These are phyloP conservation scores for Zymoseptoria tritici DNA, from an alignment of 2,329 filamentous ascomycete species.

Conservation along the genomic window DNA sequence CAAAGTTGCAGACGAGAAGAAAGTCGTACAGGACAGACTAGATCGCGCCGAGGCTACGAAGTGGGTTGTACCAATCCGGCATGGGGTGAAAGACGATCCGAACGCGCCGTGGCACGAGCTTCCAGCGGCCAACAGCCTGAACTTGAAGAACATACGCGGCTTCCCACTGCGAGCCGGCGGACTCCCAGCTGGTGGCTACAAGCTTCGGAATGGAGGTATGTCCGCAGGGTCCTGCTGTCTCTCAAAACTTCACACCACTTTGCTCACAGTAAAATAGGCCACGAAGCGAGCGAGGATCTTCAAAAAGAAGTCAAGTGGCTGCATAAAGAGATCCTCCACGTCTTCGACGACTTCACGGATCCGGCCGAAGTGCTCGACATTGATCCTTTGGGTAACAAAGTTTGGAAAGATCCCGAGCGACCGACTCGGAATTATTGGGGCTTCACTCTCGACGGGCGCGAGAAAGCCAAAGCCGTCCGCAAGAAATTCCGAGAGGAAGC, in stretches of 20 bases:
- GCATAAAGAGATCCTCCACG: conserved; percentile 19
- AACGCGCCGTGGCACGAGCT: conserved; percentile 26
- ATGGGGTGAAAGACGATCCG: conserved; percentile 22
- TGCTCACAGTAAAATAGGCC: conserved; percentile 7
- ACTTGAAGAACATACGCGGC: conserved; percentile 23
- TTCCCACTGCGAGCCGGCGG: conserved; percentile 22
- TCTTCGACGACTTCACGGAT: conserved; percentile 23
- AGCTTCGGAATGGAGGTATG: conserved; percentile 18
- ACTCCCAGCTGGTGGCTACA: conserved; percentile 22
- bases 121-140: conserved; percentile 27
- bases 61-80: conserved; percentile 18
- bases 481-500: conserved; percentile 9
- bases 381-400: conserved; percentile 26
- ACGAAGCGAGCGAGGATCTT: conserved; percentile 14
- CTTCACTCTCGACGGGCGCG: conserved; percentile 19
- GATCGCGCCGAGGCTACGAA: conserved; percentile 4
- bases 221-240: not conserved
- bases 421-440: conserved; percentile 28
- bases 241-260: not conserved
- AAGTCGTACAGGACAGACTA: not conserved
- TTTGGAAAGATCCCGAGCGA: conserved; percentile 25
- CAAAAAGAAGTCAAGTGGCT: conserved; percentile 18
- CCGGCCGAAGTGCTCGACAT: conserved; percentile 25
- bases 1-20: conserved; percentile 3
- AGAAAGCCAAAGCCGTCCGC: conserved; percentile 17